Base-by-base conservation (phyloP, 345 rosid species). In the Eucalyptus cloeziana region DNA sequence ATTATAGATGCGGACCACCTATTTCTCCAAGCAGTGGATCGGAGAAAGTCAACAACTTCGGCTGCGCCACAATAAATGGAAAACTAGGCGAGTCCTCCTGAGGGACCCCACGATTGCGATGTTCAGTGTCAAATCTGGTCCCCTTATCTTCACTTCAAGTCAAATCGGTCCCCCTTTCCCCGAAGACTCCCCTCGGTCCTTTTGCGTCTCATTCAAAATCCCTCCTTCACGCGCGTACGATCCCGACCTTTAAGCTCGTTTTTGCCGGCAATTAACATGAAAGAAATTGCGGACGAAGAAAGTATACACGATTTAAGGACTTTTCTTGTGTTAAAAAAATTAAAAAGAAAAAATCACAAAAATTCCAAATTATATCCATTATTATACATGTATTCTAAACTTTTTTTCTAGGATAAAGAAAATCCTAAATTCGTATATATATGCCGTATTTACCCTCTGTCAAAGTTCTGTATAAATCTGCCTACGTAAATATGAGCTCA, bases 401-500 rank as follows among this genome's bases (percentile, higher is more conserved):
- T 2, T 54, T 21, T 21, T 54, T 54, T 54, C 10, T 22, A 2
- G 3, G 62, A 56, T 56, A 56, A 2, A 8, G 8, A 56, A 24
- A 56, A 56, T 56, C 5, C 0, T 9, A 56, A 56, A 56, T 4
- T 4, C 0, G 1, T 22, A 56, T 2, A 22, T 56, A 56, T 56
- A 22, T 56, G 3, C 22, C 1, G 2, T 22, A 56, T 22, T 56
- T 22, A 22, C 0, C 62, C 0, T 56, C 30, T 0, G 1, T 56
- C 12, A 9, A 56, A 56, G 2, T 56, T 8, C 0, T 1, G 0
- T 52, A 52, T 52, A 52, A 52, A 52, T 52, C 2, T 52, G 0
- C 0, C 10, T 52, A 21, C 0, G 3, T 52, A 21, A 1, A 21
- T 25, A 24, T 56, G 13, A 3, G 0, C 13, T 10, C 13, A 56